Evolutionary conservation across 352 stramenopile species (phyloP), one percentile per base, ranked within the genome.

Genomic region (Phytophthora sansomeana): DNA sequence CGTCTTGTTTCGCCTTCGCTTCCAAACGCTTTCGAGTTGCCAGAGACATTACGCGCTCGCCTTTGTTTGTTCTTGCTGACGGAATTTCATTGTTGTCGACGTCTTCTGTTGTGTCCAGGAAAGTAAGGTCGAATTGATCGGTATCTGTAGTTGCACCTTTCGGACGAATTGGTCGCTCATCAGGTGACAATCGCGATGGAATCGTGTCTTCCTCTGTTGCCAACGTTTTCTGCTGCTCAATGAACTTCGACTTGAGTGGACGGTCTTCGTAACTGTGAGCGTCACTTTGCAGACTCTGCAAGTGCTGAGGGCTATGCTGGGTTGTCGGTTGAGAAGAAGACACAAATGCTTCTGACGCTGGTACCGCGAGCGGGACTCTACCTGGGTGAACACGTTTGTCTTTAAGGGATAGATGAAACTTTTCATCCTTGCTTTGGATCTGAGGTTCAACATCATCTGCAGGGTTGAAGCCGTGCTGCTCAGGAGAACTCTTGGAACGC

Each of bases 21-120:
- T 92, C 83, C 1, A 94, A 39, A 1, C 86, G 67, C 35, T 92
- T 94, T 16, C 83, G 68, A n/a, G 63, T 72, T 9, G 63, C 57
- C 26, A 69, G 26, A 5, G 49, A 49, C 33, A 66, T 39, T 5
- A 53, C 26, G 16, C 47, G 39, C 21, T 62, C 51, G 1, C 48
- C 13, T n/a, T 49, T 69, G 14, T 47, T 61, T 42, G 41, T 63
- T 30, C 35, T 57, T 62, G 32, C 44, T 33, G 61, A 39, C 44
- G n/a, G 32, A 26, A n/a, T 39, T 60, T 69, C 61, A 36, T 78
- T 83, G 35, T 71, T 75, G 48, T 59, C 72, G 26, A 33, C 29
- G 4, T 64, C 17, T 2, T 5, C 43, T 6, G 29, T 51, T 36
- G 63, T 21, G 4, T 54, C 43, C 5, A 24, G 29, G 13, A 60